phyloP scores from a whole-genome alignment of 768 basidiomycete genomes.

The Rhizopogon sp. region DNA sequence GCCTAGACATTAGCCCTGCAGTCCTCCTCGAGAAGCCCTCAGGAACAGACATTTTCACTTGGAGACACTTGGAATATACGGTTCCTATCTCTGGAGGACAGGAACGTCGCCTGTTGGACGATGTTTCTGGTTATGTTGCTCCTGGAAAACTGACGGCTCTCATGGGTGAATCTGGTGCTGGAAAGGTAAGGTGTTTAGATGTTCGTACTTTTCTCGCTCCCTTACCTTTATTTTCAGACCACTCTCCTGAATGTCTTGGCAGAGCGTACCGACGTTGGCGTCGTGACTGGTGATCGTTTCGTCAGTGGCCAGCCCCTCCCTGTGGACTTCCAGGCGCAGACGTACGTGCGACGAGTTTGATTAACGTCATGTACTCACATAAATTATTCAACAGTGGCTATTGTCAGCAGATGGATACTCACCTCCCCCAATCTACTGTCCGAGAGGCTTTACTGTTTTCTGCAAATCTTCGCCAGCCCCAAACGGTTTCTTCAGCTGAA shows the following conservation, averaged over 20 bases:
- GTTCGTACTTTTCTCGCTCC: slow-evolving; percentile 1
- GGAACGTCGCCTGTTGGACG: slow-evolving; percentile 54
- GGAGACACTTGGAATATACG: slow-evolving; percentile 74
- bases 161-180: slow-evolving; percentile 83
- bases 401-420: slow-evolving; percentile 75
- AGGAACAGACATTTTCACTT: slow-evolving; percentile 64
- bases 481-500: slow-evolving; percentile 58
- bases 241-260: slow-evolving; percentile 74
- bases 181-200: slow-evolving; percentile 25
- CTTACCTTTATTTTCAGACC: slow-evolving; percentile 50
- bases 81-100: slow-evolving; percentile 64
- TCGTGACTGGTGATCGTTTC: slow-evolving; percentile 57
- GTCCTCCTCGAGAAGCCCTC: slow-evolving; percentile 1
- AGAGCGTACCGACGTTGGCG: slow-evolving; percentile 67
- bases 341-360: slow-evolving; percentile 61
- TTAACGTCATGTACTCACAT: slow-evolving; percentile 17
- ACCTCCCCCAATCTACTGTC: slow-evolving; percentile 78
- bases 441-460: slow-evolving; percentile 85
- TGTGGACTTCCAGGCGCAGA: slow-evolving; percentile 47
- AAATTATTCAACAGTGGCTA: slow-evolving; percentile 17
- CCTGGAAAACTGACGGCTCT: slow-evolving; percentile 87
- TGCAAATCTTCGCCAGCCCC: slow-evolving; percentile 78
- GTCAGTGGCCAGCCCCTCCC: slow-evolving; percentile 62
- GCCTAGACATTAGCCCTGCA: not conserved
- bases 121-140: slow-evolving; percentile 76